These are phyloP conservation scores for Eremothecium coryli DNA, from an alignment of 1,139 yeast genomes.

Conservation along the genomic window DNA sequence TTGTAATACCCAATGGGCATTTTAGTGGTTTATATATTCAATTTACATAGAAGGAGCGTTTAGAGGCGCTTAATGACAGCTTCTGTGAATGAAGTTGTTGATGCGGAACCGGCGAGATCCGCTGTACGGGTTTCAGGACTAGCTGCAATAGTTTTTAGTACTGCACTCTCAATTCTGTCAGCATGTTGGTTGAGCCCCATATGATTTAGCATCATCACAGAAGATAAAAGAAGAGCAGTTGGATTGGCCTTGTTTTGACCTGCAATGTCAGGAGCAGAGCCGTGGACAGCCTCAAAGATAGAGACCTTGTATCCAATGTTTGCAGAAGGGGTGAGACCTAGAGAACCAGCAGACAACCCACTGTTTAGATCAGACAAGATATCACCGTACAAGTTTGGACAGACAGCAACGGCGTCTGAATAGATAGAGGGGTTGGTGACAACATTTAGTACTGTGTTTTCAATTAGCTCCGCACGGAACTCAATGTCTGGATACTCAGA, in stretches of 20 bases:
- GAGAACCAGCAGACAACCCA: constrained; percentile 89
- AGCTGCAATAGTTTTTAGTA: constrained; percentile 84
- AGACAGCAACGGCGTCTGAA: constrained; percentile 84
- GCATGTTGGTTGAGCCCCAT: constrained; percentile 82
- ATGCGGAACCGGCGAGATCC: constrained; percentile 88
- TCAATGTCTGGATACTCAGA: constrained; percentile 86
- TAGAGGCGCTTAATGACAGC: constrained; percentile 56
- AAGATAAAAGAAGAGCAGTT: constrained; percentile 88
- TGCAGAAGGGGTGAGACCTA: constrained; percentile 97
- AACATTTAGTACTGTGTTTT: constrained; percentile 86
- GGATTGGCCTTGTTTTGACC: constrained; percentile 98
- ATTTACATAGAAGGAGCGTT: no score
- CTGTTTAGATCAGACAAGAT: constrained; percentile 95
- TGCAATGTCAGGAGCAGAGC: constrained; percentile 97
- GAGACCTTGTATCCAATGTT: constrained; percentile 98
- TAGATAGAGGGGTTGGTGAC: constrained; percentile 84
- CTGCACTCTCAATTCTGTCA: constrained; percentile 78
- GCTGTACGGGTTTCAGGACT: constrained; percentile 92
- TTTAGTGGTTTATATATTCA: no score
- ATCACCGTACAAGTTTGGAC: constrained; percentile 99
- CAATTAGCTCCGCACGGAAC: constrained; percentile 79
- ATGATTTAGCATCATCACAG: constrained; percentile 98
- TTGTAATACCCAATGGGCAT: no score
- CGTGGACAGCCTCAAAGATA: constrained; percentile 98
- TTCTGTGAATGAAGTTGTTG: constrained; percentile 82